Base-by-base conservation (phyloP, 768 basidiomycete species). In the Panaeolus papilionaceus region DNA sequence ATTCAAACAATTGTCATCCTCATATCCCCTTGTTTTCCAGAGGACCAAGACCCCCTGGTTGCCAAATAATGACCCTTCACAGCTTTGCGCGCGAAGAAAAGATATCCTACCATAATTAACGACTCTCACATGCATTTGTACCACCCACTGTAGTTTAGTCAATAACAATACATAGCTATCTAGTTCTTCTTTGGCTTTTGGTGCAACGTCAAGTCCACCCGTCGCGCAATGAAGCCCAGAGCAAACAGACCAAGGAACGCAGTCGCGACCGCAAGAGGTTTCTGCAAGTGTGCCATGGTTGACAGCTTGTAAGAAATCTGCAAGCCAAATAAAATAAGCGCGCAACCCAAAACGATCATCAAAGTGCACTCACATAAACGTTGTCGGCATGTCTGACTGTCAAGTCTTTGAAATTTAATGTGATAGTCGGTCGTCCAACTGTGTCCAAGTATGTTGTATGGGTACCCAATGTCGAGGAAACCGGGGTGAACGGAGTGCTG, bases 371-470 rank as follows among this genome's bases (percentile, higher is more conserved):
- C 74, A 98, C 96, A 76, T 93, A 93, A 73, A 99, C 91, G 69
- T 85, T 82, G 67, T 89, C 89, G 14, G 86, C 85, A 75, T 99
- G 96, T 71, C 85, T 89, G 74, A 92, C 87, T 0, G 94, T 95
- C 68, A 95, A 81, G 66, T 91, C 79, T 64, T 86, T 80, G 80
- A 95, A 97, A 65, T 82, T 77, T 71, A 99, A 83, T 5, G 86
- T 87, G 67, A 98, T 79, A 6, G 85, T 84, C 9, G 96, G 96
- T 33, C 96, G 90, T 38, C 98, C 98, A 47, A 83, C 85, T 42
- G 96, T 94, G 77, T 99, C 98, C 37, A 99, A 89, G 80, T 97
- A 99, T 4, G 94, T 94, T 68, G 85, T 86, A 72, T 95, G 92
- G 18, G 83, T 92, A n/a, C 86, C 87, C 63, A 87, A 78, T 63